Evolutionary conservation across 352 stramenopile species (phyloP).

Genomic region (Globisporangium heterothallicum): DNA sequence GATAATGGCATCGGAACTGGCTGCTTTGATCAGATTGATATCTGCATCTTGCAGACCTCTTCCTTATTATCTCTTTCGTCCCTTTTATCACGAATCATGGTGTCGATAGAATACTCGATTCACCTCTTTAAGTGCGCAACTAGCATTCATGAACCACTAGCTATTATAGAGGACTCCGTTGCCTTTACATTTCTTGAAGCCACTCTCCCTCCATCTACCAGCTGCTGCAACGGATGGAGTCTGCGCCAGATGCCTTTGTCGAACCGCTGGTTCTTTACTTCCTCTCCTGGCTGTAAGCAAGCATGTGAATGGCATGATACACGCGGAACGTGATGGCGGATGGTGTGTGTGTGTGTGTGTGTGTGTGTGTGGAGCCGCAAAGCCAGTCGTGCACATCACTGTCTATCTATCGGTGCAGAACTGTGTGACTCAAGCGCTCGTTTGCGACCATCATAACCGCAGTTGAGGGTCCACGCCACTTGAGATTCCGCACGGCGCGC

Average conservation of each 20-base stretch:
- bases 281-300: background rate
- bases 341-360: too few relatives aligned
- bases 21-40: background rate
- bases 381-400: conserved; percentile 1
- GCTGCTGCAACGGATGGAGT: conserved; percentile 8
- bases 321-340: background rate
- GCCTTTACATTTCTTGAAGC: background rate
- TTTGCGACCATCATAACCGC: conserved; percentile 3
- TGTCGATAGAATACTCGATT: too few relatives aligned
- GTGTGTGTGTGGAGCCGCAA: background rate
- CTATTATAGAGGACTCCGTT: too few relatives aligned
- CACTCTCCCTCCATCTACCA: background rate
- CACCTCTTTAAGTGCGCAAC: background rate
- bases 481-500: too few relatives aligned
- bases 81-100: too few relatives aligned
- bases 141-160: too few relatives aligned
- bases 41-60: conserved; percentile 1
- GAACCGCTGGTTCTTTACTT: conserved; percentile 8
- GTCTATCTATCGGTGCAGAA: background rate
- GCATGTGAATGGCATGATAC: background rate
- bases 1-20: conserved; percentile 1
- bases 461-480: too few relatives aligned
- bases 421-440: background rate
- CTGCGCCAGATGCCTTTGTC: background rate
- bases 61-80: too few relatives aligned